Conservation (phyloP, 345 rosid species). For the Gossypium australe region DNA sequence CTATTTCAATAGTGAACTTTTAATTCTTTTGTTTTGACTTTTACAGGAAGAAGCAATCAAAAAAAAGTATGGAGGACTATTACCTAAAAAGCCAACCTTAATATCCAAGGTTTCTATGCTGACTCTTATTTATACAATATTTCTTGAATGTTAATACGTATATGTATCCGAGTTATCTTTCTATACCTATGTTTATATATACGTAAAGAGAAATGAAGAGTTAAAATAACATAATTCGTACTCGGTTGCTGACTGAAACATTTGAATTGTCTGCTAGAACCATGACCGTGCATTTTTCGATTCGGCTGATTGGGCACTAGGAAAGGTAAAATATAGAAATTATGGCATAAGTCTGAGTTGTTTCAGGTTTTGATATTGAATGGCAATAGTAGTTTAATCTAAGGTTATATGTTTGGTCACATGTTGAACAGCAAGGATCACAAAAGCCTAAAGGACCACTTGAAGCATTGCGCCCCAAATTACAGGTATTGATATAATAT, state of each 20-base stretch:
- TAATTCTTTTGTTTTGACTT: background rate
- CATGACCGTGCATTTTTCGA: constrained; percentile 85
- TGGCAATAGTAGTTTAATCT: constrained; percentile 20
- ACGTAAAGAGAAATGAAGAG: too few relatives aligned
- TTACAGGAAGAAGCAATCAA: constrained; percentile 53
- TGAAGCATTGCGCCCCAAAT: constrained; percentile 82
- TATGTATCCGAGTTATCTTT: too few relatives aligned
- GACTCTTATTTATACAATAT: background rate
- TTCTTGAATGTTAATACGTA: too few relatives aligned
- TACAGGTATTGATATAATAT: constrained; percentile 45
- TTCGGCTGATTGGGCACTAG: constrained; percentile 67
- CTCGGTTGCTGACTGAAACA: constrained; percentile 6
- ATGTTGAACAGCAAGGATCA: constrained; percentile 42
- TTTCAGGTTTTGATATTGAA: background rate
- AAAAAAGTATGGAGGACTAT: constrained; percentile 70
- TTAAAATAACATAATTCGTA: too few relatives aligned
- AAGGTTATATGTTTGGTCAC: background rate
- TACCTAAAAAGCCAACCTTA: constrained; percentile 65
- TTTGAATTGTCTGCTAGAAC: constrained; percentile 40
- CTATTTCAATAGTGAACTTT: background rate
- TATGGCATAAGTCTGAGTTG: background rate
- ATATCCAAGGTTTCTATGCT: constrained; percentile 59
- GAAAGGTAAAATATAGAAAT: background rate
- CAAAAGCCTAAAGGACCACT: constrained; percentile 37
- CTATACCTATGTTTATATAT: too few relatives aligned